phyloP scores from a whole-genome alignment of 2,329 filamentous ascomycete genomes.

The Reticulascus tulasneorum region DNA sequence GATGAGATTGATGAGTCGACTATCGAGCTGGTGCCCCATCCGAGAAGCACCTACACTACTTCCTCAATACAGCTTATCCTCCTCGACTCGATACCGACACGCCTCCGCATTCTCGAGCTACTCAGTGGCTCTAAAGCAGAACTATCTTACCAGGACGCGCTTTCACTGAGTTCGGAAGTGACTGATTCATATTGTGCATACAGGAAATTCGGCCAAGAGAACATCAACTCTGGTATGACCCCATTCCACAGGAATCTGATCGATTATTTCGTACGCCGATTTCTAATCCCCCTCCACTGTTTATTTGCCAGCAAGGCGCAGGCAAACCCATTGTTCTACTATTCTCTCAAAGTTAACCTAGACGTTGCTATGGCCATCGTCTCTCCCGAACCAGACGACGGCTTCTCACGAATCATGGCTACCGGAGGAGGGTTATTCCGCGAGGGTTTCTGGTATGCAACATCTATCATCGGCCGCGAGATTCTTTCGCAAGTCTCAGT shows the following conservation, averaged over 20 bases:
- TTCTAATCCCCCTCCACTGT: conserved; percentile 51
- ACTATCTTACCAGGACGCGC: conserved; percentile 28
- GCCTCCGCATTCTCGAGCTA: conserved; percentile 28
- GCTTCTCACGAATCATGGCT: conserved; percentile 31
- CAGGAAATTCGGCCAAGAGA: conserved; percentile 16
- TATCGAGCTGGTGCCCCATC: conserved; percentile 15
- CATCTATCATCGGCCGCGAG: conserved; percentile 28
- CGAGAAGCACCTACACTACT: conserved; percentile 22
- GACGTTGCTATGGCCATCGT: conserved; percentile 36
- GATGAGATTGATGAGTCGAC: conserved; percentile 18
- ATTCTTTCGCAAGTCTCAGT: conserved; percentile 27
- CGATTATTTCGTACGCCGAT: conserved; percentile 49
- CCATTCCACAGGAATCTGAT: conserved; percentile 44
- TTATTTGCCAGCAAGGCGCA: conserved; percentile 39
- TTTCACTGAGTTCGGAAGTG: conserved; percentile 29
- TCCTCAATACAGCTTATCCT: conserved; percentile 32
- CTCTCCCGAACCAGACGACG: conserved; percentile 29
- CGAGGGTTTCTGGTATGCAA: conserved; percentile 31
- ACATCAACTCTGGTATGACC: conserved; percentile 14
- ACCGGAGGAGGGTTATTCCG: conserved; percentile 37
- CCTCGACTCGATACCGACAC: conserved; percentile 29
- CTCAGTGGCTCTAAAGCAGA: conserved; percentile 29
- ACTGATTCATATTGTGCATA: conserved; percentile 19
- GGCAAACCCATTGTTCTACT: conserved; percentile 42
- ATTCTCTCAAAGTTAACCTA: conserved; percentile 43